Base-by-base conservation (phyloP, 805 yeast genomes). In the Candida chauliodis region DNA sequence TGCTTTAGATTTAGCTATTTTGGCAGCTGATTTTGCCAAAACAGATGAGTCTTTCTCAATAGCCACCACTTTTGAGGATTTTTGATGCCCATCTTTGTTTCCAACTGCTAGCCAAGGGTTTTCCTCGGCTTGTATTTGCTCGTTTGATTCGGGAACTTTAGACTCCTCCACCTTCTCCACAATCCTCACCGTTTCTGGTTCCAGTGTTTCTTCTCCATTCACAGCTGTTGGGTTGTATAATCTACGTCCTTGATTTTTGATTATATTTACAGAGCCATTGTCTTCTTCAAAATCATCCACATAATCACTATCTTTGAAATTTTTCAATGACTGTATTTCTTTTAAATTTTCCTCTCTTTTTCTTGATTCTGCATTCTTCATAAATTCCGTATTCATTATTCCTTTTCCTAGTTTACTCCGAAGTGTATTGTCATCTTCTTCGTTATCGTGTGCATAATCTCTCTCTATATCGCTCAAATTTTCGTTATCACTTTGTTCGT, bases 301-400 rank as follows among this genome's bases (percentile, higher is more conserved):
- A 13, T 53, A 57, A 19, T 42, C 48, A 18, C 74, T 78, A 28
- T 59, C 58, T 37, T 76, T 61, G 40, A 73, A 59, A n/a, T 47
- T 55, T 46, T 75, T 75, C 40, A 87, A 53, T 34, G 68, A 66
- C 42, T 69, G 74, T 30, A 79, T 57, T 22, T 74, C 72, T 42
- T 71, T 69, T 36, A 69, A 60, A 57, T 87, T 90, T 30, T 72
- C 78, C 38, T 73, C 71, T 42, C 70, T 74, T 45, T 78, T 76
- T 47, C 81, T 74, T 40, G 79, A 81, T 44, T 83, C 95, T 1
- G 98, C 98, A 43, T 83, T 84, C 48, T 74, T 81, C 98, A 91
- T 91, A 59, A 91, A 91, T 48, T 90, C 95, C 98, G 93, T 93
- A 34, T 80, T 83, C 74, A 91, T 64, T 15, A 91, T 81, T 39